A percentile compares a stretch with the other conserved stretches of the same genome.
Evolutionary conservation across 202 grass and related monocot species (phyloP).

Genomic region (Panicum virgatum): DNA sequence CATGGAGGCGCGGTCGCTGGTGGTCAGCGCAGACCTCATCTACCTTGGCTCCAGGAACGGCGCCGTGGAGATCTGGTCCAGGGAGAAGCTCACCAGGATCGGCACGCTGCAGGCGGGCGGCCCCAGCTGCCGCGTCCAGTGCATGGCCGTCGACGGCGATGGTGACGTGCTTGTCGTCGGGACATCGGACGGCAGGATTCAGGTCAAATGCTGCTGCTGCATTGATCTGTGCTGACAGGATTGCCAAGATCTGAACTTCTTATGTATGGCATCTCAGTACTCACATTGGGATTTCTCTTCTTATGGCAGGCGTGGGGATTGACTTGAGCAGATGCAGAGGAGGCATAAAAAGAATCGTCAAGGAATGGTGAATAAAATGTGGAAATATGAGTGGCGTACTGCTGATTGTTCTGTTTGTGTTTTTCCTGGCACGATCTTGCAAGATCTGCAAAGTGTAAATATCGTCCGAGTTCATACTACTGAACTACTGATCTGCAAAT

Average conservation of each 20-base stretch:
- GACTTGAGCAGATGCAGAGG: conserved; percentile 28
- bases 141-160: conserved; percentile 71
- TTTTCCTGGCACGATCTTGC: background rate
- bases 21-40: conserved; percentile 52
- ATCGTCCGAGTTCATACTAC: background rate
- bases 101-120: conserved; percentile 59
- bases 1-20: conserved; percentile 53
- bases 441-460: conserved; percentile 25
- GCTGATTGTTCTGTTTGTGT: background rate
- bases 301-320: conserved; percentile 59
- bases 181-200: conserved; percentile 63
- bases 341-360: background rate
- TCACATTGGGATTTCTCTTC: background rate
- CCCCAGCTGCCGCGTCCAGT: conserved; percentile 49
- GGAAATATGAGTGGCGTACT: background rate
- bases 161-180: conserved; percentile 60
- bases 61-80: conserved; percentile 72
- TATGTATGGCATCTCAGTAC: background rate
- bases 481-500: too few species aligned
- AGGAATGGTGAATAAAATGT: conserved; percentile 22
- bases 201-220: conserved; percentile 32
- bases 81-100: conserved; percentile 59
- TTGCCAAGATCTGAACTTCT: background rate
- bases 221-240: background rate
- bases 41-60: conserved; percentile 55